Conservation (phyloP, 2,329 filamentous ascomycete genomes). For the Sclerotinia borealis region DNA sequence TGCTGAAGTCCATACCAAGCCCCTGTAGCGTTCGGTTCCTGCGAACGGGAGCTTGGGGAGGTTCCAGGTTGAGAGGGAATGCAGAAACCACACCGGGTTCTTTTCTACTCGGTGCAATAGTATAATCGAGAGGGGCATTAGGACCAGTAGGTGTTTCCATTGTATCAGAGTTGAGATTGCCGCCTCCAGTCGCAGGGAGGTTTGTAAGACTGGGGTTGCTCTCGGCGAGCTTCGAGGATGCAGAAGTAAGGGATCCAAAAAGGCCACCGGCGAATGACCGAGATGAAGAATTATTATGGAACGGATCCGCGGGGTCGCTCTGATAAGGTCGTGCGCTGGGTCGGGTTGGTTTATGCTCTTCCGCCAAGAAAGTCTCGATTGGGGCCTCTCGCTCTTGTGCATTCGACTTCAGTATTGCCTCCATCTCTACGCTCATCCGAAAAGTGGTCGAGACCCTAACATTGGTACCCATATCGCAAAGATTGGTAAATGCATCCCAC, state of each 20-base stretch:
- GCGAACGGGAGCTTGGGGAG: constrained; percentile 43
- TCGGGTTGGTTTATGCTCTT: constrained; percentile 6
- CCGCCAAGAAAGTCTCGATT: background rate
- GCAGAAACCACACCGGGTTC: constrained; percentile 27
- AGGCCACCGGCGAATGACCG: constrained; percentile 27
- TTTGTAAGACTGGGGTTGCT: constrained; percentile 34
- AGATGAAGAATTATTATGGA: constrained; percentile 29
- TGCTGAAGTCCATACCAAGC: constrained; percentile 32
- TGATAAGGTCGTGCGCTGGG: constrained; percentile 19
- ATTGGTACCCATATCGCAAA: constrained; percentile 82
- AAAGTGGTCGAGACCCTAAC: constrained; percentile 84
- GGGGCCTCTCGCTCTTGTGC: constrained; percentile 16
- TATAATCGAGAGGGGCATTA: constrained; percentile 36
- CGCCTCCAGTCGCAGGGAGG: constrained; percentile 29
- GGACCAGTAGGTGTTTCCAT: constrained; percentile 58
- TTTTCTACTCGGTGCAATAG: constrained; percentile 25
- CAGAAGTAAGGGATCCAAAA: constrained; percentile 27
- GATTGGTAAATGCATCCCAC: constrained; percentile 90
- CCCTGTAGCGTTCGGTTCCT: constrained; percentile 31
- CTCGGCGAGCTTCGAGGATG: constrained; percentile 32
- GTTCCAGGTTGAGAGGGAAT: constrained; percentile 33
- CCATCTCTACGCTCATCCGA: constrained; percentile 62
- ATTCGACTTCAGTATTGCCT: constrained; percentile 39
- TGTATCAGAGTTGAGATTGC: constrained; percentile 42
- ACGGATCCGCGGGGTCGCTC: constrained; percentile 31